Conservation (phyloP, 257 asterid species). For the Ajuga chamaepitys region DNA sequence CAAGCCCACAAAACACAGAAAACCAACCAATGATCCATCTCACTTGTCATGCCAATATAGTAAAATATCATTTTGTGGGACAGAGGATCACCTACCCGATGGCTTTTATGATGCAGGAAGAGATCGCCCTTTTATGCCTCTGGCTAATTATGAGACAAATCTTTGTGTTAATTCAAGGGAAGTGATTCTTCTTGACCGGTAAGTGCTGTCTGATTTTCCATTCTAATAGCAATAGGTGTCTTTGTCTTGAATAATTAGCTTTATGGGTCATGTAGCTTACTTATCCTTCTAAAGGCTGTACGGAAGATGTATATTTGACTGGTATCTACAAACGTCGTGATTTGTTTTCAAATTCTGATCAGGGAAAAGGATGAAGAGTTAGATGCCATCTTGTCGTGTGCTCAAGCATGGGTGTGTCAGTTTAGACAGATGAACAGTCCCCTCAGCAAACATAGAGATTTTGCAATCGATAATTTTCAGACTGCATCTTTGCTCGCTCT, state of each 20-base stretch:
- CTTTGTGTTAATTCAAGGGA: constrained; percentile 55
- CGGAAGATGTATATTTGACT: not conserved
- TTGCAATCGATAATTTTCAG: constrained; percentile 45
- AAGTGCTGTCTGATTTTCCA: constrained; percentile 14
- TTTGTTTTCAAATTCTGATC: constrained; percentile 21
- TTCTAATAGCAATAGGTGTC: not conserved
- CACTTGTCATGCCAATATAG: constrained; percentile 61
- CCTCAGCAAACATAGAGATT: constrained; percentile 24
- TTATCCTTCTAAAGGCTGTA: not conserved
- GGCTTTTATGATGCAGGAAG: constrained; percentile 98
- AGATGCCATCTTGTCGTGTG: constrained; percentile 61
- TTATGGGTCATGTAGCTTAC: not conserved
- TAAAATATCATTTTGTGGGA: constrained; percentile 66
- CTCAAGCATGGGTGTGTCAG: constrained; percentile 51
- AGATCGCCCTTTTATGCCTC: constrained; percentile 81
- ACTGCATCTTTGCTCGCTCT: constrained; percentile 82
- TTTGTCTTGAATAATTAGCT: not conserved
- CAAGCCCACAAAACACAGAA: constrained; percentile 74
- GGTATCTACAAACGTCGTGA: not conserved
- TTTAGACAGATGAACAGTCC: constrained; percentile 55
- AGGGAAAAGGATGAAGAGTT: constrained; percentile 83
- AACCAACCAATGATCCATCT: constrained; percentile 59
- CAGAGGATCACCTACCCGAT: constrained; percentile 67
- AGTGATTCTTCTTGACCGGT: constrained; percentile 87
- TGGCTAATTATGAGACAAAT: constrained; percentile 49